Percentiles rank a stretch among this genome's conserved stretches.
Conservation (phyloP, 345 rosid genomes). For the Eucalyptus melliodora region DNA sequence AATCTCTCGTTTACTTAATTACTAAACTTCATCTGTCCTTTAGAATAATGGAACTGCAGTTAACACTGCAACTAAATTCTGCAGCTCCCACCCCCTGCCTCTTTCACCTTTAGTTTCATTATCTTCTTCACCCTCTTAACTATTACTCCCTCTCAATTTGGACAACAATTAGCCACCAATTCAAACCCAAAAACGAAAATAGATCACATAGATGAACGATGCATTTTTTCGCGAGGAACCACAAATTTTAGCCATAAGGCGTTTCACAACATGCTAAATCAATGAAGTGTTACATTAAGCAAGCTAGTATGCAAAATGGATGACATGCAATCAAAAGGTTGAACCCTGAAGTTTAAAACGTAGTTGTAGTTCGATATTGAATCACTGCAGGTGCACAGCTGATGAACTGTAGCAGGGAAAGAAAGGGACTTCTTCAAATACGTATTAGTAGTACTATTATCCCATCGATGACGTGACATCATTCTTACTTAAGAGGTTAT, state of each 20-base stretch:
- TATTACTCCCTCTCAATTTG: neutral
- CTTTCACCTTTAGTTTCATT: neutral
- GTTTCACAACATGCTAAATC: rapidly evolving
- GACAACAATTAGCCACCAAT: neutral
- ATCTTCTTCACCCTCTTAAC: neutral
- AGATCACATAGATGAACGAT: rapidly evolving
- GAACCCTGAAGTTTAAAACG: neutral
- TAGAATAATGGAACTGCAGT: neutral
- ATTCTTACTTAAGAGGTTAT: neutral
- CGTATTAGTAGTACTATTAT: neutral
- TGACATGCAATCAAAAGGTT: neutral
- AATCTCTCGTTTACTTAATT: neutral
- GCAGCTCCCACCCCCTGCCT: neutral
- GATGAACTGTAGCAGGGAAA: neutral
- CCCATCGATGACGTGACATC: neutral
- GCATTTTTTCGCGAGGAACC: neutral
- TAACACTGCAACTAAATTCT: neutral
- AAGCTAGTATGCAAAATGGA: neutral
- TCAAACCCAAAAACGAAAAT: neutral
- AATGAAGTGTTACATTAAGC: neutral
- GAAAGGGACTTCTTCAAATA: neutral
- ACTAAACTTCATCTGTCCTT: neutral
- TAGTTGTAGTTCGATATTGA: neutral
- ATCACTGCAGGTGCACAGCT: neutral
- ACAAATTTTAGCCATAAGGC: neutral